Evolutionary conservation across 2,329 filamentous ascomycete genomes (phyloP), one percentile per base, ranked within the genome.

Genomic region (Aspergillus hortae): DNA sequence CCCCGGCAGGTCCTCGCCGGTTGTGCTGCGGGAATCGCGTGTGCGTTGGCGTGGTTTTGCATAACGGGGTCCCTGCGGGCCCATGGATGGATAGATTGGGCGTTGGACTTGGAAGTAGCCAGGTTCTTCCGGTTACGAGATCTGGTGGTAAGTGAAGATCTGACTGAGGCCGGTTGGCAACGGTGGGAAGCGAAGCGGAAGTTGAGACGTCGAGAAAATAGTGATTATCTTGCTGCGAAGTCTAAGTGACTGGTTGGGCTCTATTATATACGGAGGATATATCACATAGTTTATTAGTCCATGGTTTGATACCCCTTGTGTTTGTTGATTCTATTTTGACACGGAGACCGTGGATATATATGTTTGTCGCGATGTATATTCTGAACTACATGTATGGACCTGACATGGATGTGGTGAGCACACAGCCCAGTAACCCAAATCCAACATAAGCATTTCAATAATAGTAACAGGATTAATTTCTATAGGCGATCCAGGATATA

Each of bases 111-210:
- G 33, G 80, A 83, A 25, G 61, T 88, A 4, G 81, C 84, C 3
- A 81, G 82, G 64, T 79, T 84, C 58, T 74, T 94, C 44, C 80
- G 92, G 53, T 76, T 95, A 44, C 80, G 94, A 54, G 94, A 99
- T 71, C 74, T 99, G 56, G 84, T 95, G 11, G 79, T 95, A 6
- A 87, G 88, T 67, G 92, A 97, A 73, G 92, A 97, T 71, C 73
- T 96, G 61, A 87, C 87, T 32, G 90, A 96, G 74, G 87, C 91
- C 40, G 94, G 94, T 2, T 99, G 92, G 92, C 89, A 92, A 73
- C 87, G 89, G 67, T 97, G 92, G 90, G 86, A 92, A 70, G 76
- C 78, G 45, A 69, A 73, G 50, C 73, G 74, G 53, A 72, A 68
- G 46, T 60, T 64, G 57, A 70, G 63, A 48, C 60, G 56, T 53